Evolutionary conservation across 495 filamentous ascomycete genomes (phyloP).

Genomic region (Thozetella sp.): DNA sequence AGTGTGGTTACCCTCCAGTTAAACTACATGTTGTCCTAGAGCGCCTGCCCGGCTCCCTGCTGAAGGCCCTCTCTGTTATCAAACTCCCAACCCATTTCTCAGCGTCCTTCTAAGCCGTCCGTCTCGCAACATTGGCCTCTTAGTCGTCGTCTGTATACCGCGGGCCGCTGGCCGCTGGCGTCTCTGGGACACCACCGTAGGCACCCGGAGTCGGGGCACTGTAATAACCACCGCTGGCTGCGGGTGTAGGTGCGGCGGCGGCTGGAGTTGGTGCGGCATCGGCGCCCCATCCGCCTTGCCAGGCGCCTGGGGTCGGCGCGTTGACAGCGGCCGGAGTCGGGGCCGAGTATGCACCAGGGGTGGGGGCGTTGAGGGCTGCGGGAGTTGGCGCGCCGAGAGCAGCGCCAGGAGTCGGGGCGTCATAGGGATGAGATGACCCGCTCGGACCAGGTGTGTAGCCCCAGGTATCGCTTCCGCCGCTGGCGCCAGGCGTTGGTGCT

Average conservation of each 20-base stretch:
- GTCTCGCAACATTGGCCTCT: too few species aligned
- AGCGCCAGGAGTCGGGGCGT: constrained; percentile 79
- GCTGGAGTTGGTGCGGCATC: constrained; percentile 67
- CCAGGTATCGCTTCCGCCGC: constrained; percentile 42
- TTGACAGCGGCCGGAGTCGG: constrained; percentile 67
- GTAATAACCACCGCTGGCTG: constrained; percentile 50
- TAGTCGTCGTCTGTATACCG: constrained; percentile 55
- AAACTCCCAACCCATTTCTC: too few species aligned
- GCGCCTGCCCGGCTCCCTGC: too few species aligned
- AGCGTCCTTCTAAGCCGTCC: too few species aligned
- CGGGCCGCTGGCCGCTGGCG: constrained; percentile 71
- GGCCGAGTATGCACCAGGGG: constrained; percentile 72
- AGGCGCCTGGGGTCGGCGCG: constrained; percentile 60
- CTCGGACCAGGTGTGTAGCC: constrained; percentile 54
- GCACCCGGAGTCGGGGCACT: constrained; percentile 79
- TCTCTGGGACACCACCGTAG: constrained; percentile 68
- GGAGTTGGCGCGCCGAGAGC: constrained; percentile 72
- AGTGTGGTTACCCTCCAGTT: too few species aligned
- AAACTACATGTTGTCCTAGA: too few species aligned
- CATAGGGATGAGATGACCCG: constrained; percentile 67
- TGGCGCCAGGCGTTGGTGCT: constrained; percentile 57
- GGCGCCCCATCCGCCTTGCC: constrained; percentile 55
- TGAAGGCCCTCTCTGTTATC: too few species aligned
- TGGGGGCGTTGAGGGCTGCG: constrained; percentile 72
- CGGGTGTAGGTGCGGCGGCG: constrained; percentile 62